Evolutionary conservation across 2,329 filamentous ascomycete species (phyloP), one percentile per base, ranked within the genome.

Genomic region (Polychaeton citri): DNA sequence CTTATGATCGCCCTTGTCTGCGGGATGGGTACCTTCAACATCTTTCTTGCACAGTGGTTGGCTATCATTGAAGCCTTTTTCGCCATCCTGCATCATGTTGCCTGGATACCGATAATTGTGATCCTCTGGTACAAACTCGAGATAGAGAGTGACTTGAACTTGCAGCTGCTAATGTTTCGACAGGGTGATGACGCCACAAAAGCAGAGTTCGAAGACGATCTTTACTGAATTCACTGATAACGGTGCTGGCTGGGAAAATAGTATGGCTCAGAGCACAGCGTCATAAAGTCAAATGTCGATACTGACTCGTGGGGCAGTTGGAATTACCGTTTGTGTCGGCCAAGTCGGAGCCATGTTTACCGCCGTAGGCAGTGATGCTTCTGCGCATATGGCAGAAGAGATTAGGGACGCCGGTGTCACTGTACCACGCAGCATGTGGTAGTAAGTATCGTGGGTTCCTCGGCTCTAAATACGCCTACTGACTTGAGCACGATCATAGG

Each of bases 81-180:
- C 17, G 50, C 70, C 6, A 57, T 68, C 17, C 46, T 72, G 4
- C 69, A 72, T 38, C 52, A 71, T 13, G 47, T 65, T 9, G 69
- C 68, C 3, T 67, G 71, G 47, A 66, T 72, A 38, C 24, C 24
- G 15, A 28, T 28, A 28, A 15, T 28, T 28, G 7, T 28, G 12
- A 15, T 28, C 5, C 24, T 28, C 7, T 28, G 24, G 24, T 28
- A 12, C 15, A 15, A 15, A 28, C 24, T 28, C 24, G 24, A 28
- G 3, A n/a, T n/a, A n/a, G 7, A 28, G 24, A 4, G 15, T 15
- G 7, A 5, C 7, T 28, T 5, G 4, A 7, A 12, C 12, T 28
- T 28, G 24, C 24, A 12, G 3, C 12, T 28, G n/a, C 24, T 28
- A 15, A 28, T 15, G 24, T 10, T 15, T 28, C 24, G 3, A 10